A percentile compares a stretch with the other conserved stretches of the same genome.
These are phyloP conservation scores for Rhizoclosmatium hyalinum DNA, from an alignment of 371 early-diverging fungal species.

Conservation along the genomic window DNA sequence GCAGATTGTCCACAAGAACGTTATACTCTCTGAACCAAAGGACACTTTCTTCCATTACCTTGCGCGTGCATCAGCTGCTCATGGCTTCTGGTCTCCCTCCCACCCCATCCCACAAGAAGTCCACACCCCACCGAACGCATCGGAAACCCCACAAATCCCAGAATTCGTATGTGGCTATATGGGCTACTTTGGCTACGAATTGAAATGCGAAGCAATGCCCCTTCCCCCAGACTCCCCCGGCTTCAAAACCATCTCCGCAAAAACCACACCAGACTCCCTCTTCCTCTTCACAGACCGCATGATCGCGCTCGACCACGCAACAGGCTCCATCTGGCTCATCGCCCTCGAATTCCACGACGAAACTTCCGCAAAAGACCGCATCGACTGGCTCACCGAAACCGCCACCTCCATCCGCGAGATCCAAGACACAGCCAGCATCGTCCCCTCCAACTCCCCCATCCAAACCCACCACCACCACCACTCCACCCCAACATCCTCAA, in stretches of 20 bases:
- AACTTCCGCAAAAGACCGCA: not conserved
- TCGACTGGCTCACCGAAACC: conserved; percentile 10
- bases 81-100: conserved; percentile 13
- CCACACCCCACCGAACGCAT: not conserved
- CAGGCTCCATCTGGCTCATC: conserved; percentile 40
- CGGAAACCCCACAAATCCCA: not conserved
- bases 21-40: conserved; percentile 13
- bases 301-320: conserved; percentile 75
- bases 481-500: not conserved
- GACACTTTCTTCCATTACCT: conserved; percentile 42
- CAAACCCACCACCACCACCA: not conserved
- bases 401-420: conserved; percentile 4
- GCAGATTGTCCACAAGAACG: not conserved
- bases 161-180: conserved; percentile 78
- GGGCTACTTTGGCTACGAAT: conserved; percentile 94
- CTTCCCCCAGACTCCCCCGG: conserved; percentile 35
- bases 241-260: conserved; percentile 35
- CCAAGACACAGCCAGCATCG: not conserved
- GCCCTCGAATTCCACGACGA: conserved; percentile 37
- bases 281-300: conserved; percentile 84
- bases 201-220: conserved; percentile 81
- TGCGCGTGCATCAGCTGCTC: not conserved
- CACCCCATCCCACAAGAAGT: not conserved
- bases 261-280: conserved; percentile 75
- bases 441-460: not conserved